Base-by-base conservation (phyloP, 345 rosid species). In the Cardiospermum halicacabum region DNA sequence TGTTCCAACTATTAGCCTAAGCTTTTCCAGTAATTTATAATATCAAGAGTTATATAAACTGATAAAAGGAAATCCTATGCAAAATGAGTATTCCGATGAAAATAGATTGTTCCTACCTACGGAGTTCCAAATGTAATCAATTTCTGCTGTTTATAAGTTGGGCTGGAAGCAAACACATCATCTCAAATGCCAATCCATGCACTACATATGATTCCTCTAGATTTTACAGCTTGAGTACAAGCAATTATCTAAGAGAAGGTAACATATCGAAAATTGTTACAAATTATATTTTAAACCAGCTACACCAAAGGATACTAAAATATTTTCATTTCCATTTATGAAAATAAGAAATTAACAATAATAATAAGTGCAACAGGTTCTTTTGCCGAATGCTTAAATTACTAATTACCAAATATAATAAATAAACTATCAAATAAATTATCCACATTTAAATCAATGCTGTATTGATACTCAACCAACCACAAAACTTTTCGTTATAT, bases 261-360 rank as follows among this genome's bases (percentile, higher is more conserved):
- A 30, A 48, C 8, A 59, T 24, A 37, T 24, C 7, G 6, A 40
- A 32, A 48, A 32, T 22, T 32, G 12, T 16, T 10, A 60, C 27
- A 21, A 21, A 28, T 30, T 28, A 28, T 48, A 62, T 28, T 48
- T 56, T 6, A 22, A 42, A 21, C 66, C 15, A 62, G 31, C 43
- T 31, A 62, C 49, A 22, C 56, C 47, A 48, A 62, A 37, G 32
- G 49, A 32, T 31, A 59, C 2, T 40, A 32, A 36, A 60, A 31
- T 15, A 13, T 15, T 10, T 42, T 21, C 15, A 32, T 43, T 50
- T 50, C 50, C 43, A 51, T n/a, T 26, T 7, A 36, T 28, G 1
- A 50, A 55, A 32, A 63, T 34, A 34, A 34, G 39, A 34, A 34
- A 34, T 34, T 5, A 34, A 34, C 10, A 34, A 34, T 34, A 34